Evolutionary conservation across 768 basidiomycete species (phyloP).

Genomic region (Termitomyces sp.): DNA sequence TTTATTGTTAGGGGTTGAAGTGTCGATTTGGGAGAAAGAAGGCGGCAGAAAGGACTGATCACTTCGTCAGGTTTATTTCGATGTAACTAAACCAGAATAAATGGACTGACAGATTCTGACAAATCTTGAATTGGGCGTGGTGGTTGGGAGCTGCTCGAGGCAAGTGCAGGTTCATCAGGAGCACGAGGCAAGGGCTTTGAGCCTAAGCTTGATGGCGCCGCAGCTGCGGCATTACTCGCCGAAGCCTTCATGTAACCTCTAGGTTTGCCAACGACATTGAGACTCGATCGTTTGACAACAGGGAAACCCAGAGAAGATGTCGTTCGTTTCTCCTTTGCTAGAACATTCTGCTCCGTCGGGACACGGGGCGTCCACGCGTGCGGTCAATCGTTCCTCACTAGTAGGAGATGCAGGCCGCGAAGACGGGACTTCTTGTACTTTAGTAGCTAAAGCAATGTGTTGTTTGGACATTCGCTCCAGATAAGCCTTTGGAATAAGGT

Average conservation of each 20-base stretch:
- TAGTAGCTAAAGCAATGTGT: conserved; percentile 23
- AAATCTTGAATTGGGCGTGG: conserved; percentile 18
- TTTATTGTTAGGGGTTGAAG: conserved; percentile 46
- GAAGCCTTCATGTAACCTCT: conserved; percentile 8
- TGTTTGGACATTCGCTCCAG: conserved; percentile 19
- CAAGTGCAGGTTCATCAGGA: neutral
- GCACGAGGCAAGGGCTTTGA: neutral
- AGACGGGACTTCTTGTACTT: conserved; percentile 24
- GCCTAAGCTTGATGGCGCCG: conserved; percentile 2
- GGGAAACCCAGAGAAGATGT: conserved; percentile 36
- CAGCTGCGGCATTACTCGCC: neutral
- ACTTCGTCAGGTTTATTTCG: neutral
- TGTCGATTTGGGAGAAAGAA: conserved; percentile 49
- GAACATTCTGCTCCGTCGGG: neutral
- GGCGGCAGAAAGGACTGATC: conserved; percentile 45
- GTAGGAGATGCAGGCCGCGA: conserved; percentile 16
- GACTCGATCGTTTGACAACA: conserved; percentile 36
- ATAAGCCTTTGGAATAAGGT: conserved; percentile 13
- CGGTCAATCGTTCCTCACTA: conserved; percentile 7
- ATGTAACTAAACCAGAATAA: neutral
- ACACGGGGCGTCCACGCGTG: conserved; percentile 21
- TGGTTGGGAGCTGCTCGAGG: neutral
- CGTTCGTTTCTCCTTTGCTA: conserved; percentile 3
- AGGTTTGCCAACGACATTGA: conserved; percentile 21
- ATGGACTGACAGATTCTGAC: conserved; percentile 22